Evolutionary conservation across 78 protist genomes (phyloP), one percentile per base, ranked within the genome.

Genomic region (Dictyostelium brefeldianum): DNA sequence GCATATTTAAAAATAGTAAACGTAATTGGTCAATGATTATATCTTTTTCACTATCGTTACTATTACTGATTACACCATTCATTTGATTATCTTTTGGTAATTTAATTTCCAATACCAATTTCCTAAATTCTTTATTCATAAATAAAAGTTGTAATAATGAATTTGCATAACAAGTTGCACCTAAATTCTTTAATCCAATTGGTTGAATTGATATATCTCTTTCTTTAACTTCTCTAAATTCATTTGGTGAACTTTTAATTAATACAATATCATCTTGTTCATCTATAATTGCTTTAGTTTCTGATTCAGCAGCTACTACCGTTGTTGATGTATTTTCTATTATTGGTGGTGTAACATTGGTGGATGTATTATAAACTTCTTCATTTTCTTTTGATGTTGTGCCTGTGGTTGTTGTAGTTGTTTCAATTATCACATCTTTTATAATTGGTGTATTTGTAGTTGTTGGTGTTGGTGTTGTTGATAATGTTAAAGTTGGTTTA

Each of bases 91-190:
- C 78, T 10, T 17, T 43, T 29, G 78, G 78, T 43, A 41, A 5
- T 20, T 9, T 41, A 9, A 77, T 25, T 18, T 77, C 82, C 15
- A 80, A 11, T 0, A 80, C 64, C 0, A 22, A 15, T 7, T 83
- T 59, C 67, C 93, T 80, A 78, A 90, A 91, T 29, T 70, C 90
- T 0, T 69, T 80, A 20, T 89, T 70, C 83, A 83, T 62, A 70
- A 57, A 96, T 41, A 97, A 73, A 56, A 89, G 90, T 89, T 97
- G 98, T 73, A 96, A 8, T 5, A 96, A 77, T 48, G 94, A 47
- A 73, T 97, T 97, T 71, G 92, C 65, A 81, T 97, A 97, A 90
- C 98, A 97, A 9, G 97, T 97, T 6, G 98, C 97, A 8, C 98
- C 98, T 11, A 96, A 85, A 75, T 97, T 97, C 20, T 56, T 41